Conservation (phyloP, 1,139 yeast species). For the Spencermartinsiella ligniputridi region DNA sequence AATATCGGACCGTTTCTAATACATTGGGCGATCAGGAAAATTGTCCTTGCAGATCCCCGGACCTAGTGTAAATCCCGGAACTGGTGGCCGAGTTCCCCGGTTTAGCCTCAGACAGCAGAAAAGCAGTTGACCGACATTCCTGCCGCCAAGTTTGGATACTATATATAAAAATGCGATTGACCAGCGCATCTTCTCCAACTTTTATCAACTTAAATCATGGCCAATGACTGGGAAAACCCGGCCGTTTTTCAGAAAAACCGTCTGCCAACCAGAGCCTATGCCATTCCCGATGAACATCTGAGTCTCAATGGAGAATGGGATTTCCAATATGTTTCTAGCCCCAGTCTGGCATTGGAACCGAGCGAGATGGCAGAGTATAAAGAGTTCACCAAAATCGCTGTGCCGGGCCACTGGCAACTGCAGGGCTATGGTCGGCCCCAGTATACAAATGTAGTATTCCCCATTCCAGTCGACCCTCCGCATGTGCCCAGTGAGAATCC, state of each 20-base stretch:
- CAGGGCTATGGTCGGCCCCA: constrained; percentile 36
- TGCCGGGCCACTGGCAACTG: constrained; percentile 38
- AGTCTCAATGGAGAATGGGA: constrained; percentile 33
- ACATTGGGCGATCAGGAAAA: no score
- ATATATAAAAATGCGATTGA: no score
- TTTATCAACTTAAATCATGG: no score
- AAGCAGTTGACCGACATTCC: no score
- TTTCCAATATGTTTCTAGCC: constrained; percentile 25
- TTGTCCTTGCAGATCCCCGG: no score
- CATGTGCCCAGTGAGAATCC: constrained; percentile 34
- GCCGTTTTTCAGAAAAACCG: constrained; percentile 14
- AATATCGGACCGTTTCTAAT: no score
- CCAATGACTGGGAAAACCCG: constrained; percentile 17
- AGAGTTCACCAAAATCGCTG: constrained; percentile 20
- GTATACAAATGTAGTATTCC: constrained; percentile 34
- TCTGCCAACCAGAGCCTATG: constrained; percentile 19
- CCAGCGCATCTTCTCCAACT: no score
- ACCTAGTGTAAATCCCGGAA: no score
- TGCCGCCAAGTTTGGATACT: no score
- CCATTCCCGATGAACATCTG: constrained; percentile 18
- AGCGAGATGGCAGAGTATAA: constrained; percentile 7
- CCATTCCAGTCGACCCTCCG: constrained; percentile 36
- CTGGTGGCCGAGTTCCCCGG: no score
- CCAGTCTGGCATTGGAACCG: constrained; percentile 23
- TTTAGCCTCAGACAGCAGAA: no score